Evolutionary conservation across 1,139 yeast species (phyloP), one percentile per base, ranked within the genome.

Genomic region (Wickerhamomyces sp.): DNA sequence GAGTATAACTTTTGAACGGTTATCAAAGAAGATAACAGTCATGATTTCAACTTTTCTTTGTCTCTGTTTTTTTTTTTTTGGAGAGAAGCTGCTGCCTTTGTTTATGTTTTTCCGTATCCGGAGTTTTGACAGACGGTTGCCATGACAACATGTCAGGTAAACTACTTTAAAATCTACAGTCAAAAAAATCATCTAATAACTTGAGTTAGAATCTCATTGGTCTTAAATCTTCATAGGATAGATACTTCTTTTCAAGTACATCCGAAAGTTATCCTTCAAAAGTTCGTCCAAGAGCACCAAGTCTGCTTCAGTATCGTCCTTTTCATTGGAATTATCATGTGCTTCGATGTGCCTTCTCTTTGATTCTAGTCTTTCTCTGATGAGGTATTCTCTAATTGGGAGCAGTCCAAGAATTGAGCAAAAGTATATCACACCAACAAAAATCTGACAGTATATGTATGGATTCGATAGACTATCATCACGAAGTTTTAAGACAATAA

Each of bases 371-470:
- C 35, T 32, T 18, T 35, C 36, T n/a, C 34, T 39, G 14, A 36
- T 27, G 4, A 36, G 2, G 5, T 2, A 18, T 35, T 48, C 49
- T 40, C 51, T 41, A 18, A 41, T 35, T 5, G 45, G 51, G 4
- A 42, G 6, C 7, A 48, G 27, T 3, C 40, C 36, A 4, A 48
- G 3, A 4, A 36, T 11, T 4, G 45, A 39, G 1, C 26, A 37
- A 14, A 74, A 49, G 49, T 74, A 75, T 40, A 75, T 63, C 29
- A 67, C 56, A 2, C 84, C 86, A 13, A 78, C 74, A 53, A 80
- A 78, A 1, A 81, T 72, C 55, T 82, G 88, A 15, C 82, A 69
- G 57, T 78, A 72, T 14, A 78, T 59, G 50, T 71, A 82, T 1
- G 85, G 86, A 39, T 66, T 68, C 1, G 49, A 33, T 36, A 55